These are phyloP conservation scores for Saccharomycopsis sp. DNA, from an alignment of 805 yeast genomes.

Conservation along the genomic window DNA sequence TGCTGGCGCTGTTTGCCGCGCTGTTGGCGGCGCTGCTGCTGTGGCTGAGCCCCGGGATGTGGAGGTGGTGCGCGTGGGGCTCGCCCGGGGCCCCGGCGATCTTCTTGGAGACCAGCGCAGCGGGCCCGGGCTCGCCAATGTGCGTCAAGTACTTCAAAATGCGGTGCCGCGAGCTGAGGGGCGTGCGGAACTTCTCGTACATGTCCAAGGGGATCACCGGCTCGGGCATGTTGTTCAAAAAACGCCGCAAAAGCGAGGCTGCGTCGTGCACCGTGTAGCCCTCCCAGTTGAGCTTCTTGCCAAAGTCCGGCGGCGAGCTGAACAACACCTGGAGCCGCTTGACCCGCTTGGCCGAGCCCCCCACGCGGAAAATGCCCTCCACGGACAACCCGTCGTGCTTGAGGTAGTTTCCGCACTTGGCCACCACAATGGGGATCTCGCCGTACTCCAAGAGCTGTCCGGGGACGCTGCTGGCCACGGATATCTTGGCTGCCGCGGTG, in stretches of 20 bases:
- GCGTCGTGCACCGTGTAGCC: conserved; percentile 96
- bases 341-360: conserved; percentile 84
- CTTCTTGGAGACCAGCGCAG: background rate
- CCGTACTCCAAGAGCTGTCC: conserved; percentile 75
- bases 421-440: conserved; percentile 87
- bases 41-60: background rate
- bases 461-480: conserved; percentile 48
- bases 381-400: conserved; percentile 71
- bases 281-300: conserved; percentile 83
- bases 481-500: conserved; percentile 72
- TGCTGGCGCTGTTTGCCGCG: background rate
- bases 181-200: conserved; percentile 75
- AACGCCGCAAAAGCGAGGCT: conserved; percentile 82
- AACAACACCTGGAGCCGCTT: conserved; percentile 79
- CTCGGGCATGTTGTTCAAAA: conserved; percentile 80
- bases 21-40: background rate
- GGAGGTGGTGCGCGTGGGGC: background rate
- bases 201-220: conserved; percentile 77
- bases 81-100: background rate
- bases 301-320: conserved; percentile 84
- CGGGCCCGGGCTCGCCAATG: conserved; percentile 37
- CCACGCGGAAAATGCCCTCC: conserved; percentile 90
- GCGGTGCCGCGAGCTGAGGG: conserved; percentile 54
- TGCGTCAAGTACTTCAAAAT: conserved; percentile 59
- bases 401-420: conserved; percentile 83